phyloP scores from a whole-genome alignment of 2,329 filamentous ascomycete species.

The Epichloe bromicola region DNA sequence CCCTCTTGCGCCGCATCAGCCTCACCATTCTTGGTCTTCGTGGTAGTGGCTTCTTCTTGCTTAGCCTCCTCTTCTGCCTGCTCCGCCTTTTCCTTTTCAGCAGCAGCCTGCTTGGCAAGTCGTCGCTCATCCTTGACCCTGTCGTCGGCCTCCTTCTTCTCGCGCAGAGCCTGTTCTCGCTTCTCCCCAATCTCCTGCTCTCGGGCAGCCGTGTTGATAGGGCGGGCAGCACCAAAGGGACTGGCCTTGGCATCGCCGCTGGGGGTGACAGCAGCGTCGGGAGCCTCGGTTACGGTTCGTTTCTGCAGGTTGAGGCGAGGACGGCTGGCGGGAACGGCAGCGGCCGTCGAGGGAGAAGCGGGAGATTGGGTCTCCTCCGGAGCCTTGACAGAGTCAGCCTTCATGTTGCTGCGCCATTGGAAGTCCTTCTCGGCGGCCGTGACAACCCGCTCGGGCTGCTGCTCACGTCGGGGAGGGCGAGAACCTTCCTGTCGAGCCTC shows the following conservation, averaged over 20 bases:
- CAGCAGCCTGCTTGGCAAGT: slow-evolving; percentile 44
- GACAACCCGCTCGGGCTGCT: slow-evolving; percentile 54
- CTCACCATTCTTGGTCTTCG: slow-evolving; percentile 20
- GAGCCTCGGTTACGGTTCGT: slow-evolving; percentile 71
- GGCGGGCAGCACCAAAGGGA: slow-evolving; percentile 84
- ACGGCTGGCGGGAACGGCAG: slow-evolving; percentile 41
- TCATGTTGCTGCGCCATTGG: slow-evolving; percentile 87
- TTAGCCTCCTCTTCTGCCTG: slow-evolving; percentile 23
- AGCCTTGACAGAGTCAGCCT: slow-evolving; percentile 60
- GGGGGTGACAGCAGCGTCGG: slow-evolving; percentile 35
- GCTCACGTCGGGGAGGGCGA: slow-evolving; percentile 64
- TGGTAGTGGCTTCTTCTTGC: slow-evolving; percentile 19
- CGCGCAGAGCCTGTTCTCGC: slow-evolving; percentile 55
- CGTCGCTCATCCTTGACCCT: slow-evolving; percentile 67
- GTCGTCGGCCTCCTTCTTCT: slow-evolving; percentile 80
- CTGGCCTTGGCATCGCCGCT: slow-evolving; percentile 65
- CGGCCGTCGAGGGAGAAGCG: slow-evolving; percentile 34
- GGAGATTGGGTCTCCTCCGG: slow-evolving; percentile 60
- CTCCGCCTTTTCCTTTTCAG: slow-evolving; percentile 29
- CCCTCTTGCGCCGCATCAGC: slow-evolving; percentile 1
- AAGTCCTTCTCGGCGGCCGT: slow-evolving; percentile 88
- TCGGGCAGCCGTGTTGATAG: slow-evolving; percentile 82
- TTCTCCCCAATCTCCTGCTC: slow-evolving; percentile 89
- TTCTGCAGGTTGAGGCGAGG: slow-evolving; percentile 83
- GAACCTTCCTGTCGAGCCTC: slow-evolving; percentile 64